These are phyloP conservation scores for Rhamnella rubrinervis DNA, from an alignment of 331 rosid genomes.

Conservation along the genomic window DNA sequence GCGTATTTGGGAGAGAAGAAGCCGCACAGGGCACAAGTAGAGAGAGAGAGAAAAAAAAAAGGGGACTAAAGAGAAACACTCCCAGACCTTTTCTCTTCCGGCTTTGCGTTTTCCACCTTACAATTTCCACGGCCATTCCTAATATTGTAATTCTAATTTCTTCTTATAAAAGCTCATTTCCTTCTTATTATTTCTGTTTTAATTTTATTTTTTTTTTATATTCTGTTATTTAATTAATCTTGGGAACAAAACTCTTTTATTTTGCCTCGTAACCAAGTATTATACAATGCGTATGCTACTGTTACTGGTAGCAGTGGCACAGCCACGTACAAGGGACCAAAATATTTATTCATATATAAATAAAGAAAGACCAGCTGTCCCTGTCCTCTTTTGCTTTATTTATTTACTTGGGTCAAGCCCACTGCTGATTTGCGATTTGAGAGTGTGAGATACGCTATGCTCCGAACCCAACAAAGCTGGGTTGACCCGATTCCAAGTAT, in stretches of 20 bases:
- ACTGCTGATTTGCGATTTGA: too few relatives aligned
- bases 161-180: neutral
- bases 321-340: neutral
- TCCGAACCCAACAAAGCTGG: neutral
- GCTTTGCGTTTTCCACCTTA: constrained; percentile 56
- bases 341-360: too few relatives aligned
- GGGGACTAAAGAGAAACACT: neutral
- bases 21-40: constrained; percentile 17
- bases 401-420: too few relatives aligned
- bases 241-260: neutral
- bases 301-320: neutral
- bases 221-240: neutral
- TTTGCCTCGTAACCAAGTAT: neutral
- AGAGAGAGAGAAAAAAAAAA: neutral
- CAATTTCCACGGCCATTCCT: constrained; percentile 39
- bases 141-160: constrained; percentile 14
- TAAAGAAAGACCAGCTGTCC: constrained; percentile 35
- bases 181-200: neutral
- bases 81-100: constrained; percentile 21
- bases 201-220: too few relatives aligned
- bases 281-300: neutral
- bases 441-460: too few relatives aligned
- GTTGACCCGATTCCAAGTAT: neutral
- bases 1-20: neutral
- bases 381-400: neutral